These are phyloP conservation scores for Phoenix dactylifera DNA, from an alignment of 176 grass and related monocot genomes.

Conservation along the genomic window DNA sequence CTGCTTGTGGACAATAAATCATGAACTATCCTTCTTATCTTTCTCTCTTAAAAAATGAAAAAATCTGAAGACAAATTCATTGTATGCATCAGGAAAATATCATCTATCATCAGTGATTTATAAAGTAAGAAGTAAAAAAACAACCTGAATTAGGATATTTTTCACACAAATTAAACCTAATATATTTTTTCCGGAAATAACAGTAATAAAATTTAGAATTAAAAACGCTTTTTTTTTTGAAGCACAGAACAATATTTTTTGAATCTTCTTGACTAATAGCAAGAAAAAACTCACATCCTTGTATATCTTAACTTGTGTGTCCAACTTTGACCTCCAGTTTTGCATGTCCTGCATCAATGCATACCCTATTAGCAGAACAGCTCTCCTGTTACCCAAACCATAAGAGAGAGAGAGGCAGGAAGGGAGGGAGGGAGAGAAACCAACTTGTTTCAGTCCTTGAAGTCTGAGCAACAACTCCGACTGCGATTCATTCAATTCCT, in stretches of 20 bases:
- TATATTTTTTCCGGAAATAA: background rate
- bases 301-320: conserved; percentile 44
- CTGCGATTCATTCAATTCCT: conserved; percentile 69
- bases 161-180: too few relatives aligned
- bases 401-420: too few relatives aligned
- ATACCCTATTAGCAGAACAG: background rate
- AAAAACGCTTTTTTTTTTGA: background rate
- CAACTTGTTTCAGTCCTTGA: conserved; percentile 55
- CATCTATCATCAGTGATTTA: too few relatives aligned
- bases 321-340: conserved; percentile 41
- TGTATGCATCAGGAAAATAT: too few relatives aligned
- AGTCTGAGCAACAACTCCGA: conserved; percentile 48
- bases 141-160: too few relatives aligned
- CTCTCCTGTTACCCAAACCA: background rate
- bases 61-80: too few relatives aligned
- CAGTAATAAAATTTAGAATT: conserved; percentile 1
- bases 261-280: background rate
- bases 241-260: conserved; percentile 18
- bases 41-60: too few relatives aligned
- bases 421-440: background rate
- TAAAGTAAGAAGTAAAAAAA: too few relatives aligned
- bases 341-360: conserved; percentile 56
- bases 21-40: too few relatives aligned
- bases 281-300: conserved; percentile 17
- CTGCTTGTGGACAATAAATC: too few relatives aligned